A percentile compares a stretch with the other conserved stretches of the same genome.
These are phyloP conservation scores for Zygosaccharomyces lentus DNA, from an alignment of 805 yeast genomes.

Conservation along the genomic window DNA sequence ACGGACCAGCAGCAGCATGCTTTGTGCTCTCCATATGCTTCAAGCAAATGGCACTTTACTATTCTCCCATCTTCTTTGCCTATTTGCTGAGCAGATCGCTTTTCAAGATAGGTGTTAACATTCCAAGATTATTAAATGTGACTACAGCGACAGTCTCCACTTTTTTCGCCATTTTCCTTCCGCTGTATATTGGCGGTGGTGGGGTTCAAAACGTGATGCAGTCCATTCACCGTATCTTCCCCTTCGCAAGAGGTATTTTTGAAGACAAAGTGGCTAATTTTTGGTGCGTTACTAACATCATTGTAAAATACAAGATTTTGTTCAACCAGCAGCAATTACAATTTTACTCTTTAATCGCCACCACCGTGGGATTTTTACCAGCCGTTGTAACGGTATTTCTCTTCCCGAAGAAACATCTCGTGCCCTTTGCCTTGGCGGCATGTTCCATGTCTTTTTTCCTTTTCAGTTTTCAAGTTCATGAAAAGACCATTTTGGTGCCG, in stretches of 20 bases:
- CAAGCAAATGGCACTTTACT: slow-evolving; percentile 94
- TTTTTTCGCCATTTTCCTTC: slow-evolving; percentile 49
- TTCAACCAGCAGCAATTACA: slow-evolving; percentile 60
- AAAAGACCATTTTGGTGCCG: slow-evolving; percentile 85
- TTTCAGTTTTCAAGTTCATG: slow-evolving; percentile 95
- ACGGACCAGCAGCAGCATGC: slow-evolving; percentile 65
- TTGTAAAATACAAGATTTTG: slow-evolving; percentile 61
- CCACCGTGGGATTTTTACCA: slow-evolving; percentile 53
- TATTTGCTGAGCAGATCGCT: slow-evolving; percentile 59
- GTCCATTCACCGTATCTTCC: slow-evolving; percentile 74
- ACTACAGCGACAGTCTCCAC: slow-evolving; percentile 60
- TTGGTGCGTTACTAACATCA: slow-evolving; percentile 89
- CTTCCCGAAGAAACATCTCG: slow-evolving; percentile 47
- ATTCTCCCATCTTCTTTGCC: slow-evolving; percentile 82
- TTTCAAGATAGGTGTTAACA: slow-evolving; percentile 40
- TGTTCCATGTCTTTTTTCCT: slow-evolving; percentile 84
- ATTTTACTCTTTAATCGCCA: slow-evolving; percentile 48
- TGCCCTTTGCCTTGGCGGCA: slow-evolving; percentile 73
- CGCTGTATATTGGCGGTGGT: slow-evolving; percentile 51
- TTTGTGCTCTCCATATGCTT: slow-evolving; percentile 76
- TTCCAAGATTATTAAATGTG: slow-evolving; percentile 56
- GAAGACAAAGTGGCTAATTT: slow-evolving; percentile 97
- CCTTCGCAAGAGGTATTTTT: slow-evolving; percentile 88
- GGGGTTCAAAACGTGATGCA: slow-evolving; percentile 39
- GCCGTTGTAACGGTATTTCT: slow-evolving; percentile 47